These are phyloP conservation scores for Cryphonectria nitschkei DNA, from an alignment of 2,329 filamentous ascomycete species.

Conservation along the genomic window DNA sequence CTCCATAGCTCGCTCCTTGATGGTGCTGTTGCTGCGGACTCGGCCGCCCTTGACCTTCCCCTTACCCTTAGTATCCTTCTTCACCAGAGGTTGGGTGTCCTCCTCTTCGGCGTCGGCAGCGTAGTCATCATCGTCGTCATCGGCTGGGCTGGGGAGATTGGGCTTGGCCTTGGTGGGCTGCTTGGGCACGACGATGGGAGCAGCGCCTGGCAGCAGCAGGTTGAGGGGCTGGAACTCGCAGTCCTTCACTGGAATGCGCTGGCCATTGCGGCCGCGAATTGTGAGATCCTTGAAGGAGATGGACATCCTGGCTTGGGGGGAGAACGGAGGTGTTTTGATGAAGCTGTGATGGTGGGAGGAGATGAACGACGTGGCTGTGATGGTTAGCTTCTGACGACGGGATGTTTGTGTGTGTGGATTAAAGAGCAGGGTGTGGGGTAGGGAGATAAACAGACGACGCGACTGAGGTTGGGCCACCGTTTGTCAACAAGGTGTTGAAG, in stretches of 20 bases:
- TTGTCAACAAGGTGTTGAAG: not conserved
- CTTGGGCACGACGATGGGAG: constrained; percentile 26
- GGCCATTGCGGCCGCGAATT: constrained; percentile 17
- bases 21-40: constrained; percentile 14
- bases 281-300: not conserved
- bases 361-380: not conserved
- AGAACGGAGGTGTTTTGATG: not conserved
- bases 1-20: constrained; percentile 1
- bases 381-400: not conserved
- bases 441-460: not conserved
- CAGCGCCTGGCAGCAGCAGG: constrained; percentile 23
- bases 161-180: not conserved
- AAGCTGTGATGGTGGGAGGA: not conserved
- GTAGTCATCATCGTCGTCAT: not conserved
- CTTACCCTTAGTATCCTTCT: constrained; percentile 13
- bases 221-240: constrained; percentile 27
- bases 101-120: constrained; percentile 13
- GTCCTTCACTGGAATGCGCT: constrained; percentile 18
- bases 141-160: not conserved
- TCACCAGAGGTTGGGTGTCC: constrained; percentile 19
- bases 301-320: constrained; percentile 8
- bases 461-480: not conserved
- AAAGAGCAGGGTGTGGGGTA: not conserved
- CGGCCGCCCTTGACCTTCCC: constrained; percentile 7
- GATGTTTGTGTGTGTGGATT: not conserved